Evolutionary conservation across 2,329 filamentous ascomycete species (phyloP).

Genomic region (Neocatenulostroma microsporum): DNA sequence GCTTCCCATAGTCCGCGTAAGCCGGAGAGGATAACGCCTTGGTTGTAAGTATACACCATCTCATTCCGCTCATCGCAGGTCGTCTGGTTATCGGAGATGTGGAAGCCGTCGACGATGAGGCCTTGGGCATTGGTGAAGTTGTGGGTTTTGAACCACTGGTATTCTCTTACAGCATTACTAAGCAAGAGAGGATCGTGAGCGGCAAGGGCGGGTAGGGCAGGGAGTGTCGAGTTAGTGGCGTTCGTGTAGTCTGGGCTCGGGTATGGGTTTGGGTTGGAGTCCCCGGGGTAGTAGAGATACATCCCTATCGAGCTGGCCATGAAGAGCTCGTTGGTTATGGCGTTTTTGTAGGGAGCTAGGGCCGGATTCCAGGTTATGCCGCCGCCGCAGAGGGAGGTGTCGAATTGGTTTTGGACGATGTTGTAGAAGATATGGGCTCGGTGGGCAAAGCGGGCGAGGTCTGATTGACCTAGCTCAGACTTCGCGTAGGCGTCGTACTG

Average conservation of each 20-base stretch:
- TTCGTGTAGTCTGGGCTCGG: conserved; percentile 28
- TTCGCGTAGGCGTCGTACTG: conserved; percentile 20
- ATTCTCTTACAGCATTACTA: conserved; percentile 65
- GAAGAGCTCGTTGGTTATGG: conserved; percentile 90
- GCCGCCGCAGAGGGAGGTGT: conserved; percentile 68
- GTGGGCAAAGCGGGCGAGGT: conserved; percentile 69
- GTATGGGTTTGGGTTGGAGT: conserved; percentile 51
- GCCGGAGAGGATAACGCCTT: conserved; percentile 81
- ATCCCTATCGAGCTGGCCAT: conserved; percentile 79
- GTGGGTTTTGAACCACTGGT: conserved; percentile 68
- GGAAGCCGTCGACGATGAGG: conserved; percentile 80
- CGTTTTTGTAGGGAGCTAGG: conserved; percentile 82
- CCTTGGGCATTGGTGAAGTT: conserved; percentile 74
- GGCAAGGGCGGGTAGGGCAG: conserved; percentile 16
- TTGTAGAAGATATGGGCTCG: conserved; percentile 84
- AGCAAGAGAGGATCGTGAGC: conserved; percentile 49
- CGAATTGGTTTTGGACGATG: conserved; percentile 71
- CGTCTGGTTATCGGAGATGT: conserved; percentile 57
- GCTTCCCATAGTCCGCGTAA: conserved; percentile 73
- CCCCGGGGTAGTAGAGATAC: conserved; percentile 85
- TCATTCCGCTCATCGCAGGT: conserved; percentile 67
- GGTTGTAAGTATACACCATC: conserved; percentile 94
- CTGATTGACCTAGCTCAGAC: conserved; percentile 67
- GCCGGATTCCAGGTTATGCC: conserved; percentile 89
- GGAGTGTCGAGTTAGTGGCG: conserved; percentile 40